Evolutionary conservation across 2,329 filamentous ascomycete species (phyloP), one percentile per base, ranked within the genome.

Genomic region (Aspergillus fischeri): DNA sequence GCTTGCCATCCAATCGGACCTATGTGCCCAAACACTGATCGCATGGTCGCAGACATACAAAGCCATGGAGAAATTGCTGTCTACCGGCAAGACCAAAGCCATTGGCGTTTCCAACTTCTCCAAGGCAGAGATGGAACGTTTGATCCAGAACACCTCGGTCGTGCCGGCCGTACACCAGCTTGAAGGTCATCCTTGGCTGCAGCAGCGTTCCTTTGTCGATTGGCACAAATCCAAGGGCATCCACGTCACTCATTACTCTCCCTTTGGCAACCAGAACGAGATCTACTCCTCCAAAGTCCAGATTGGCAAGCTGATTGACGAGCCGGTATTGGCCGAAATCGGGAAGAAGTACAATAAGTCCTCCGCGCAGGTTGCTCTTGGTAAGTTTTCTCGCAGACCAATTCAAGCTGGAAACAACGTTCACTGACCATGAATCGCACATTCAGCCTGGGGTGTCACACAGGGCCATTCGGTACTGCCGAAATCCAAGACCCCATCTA

Each of bases 71-170:
- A 73, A 75, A 53, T 62, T 75, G 4, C 56, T 77, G 14, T 54
- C 68, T 7, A 73, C 67, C 14, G 76, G 75, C 21, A 79, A 82
- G 61, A 72, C 73, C 45, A 78, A 73, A 56, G 80, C 80, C 0
- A 82, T 83, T 56, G 81, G 81, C 4, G 73, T 83, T n/a, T 79
- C 75, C 35, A 83, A 83, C 67, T 83, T 81, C 68, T 77, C 73
- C 56, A 70, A 77, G 57, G 70, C 71, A 0, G 79, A 83, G 59
- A 66, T 83, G 61, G 77, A 82, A 58, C 69, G 74, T 28, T 64
- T 83, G 9, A 57, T 83, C 8, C 70, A 75, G 51, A 73, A 81
- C 44, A 70, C 73, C 10, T 73, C 67, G 1, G 72, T 81, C 20
- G 70, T 79, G 41, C 77, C 81, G 8, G 77, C 79, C 0, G 78